These are phyloP conservation scores for Apiotrichum gracile DNA, from an alignment of 1,284 basidiomycete genomes.

Conservation along the genomic window DNA sequence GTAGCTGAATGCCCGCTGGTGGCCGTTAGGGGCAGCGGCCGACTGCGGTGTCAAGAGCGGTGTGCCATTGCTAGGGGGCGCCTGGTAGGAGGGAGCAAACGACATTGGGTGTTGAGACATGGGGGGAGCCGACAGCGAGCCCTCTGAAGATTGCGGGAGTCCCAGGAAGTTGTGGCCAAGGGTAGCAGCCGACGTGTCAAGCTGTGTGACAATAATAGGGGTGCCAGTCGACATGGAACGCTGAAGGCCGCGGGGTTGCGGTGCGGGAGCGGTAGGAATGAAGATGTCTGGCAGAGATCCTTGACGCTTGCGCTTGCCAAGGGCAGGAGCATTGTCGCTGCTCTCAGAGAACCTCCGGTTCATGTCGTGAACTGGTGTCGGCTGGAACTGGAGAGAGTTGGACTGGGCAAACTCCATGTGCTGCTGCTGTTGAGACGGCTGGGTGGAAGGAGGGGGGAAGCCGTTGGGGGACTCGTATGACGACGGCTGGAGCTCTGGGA, in stretches of 20 bases:
- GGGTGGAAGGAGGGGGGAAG: not conserved
- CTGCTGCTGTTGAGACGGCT: too few species aligned
- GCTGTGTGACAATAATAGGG: not conserved
- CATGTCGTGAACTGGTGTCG: not conserved
- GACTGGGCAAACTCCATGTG: too few species aligned
- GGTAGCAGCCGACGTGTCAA: not conserved
- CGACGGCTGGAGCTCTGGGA: not conserved
- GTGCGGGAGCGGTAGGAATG: conserved; percentile 4
- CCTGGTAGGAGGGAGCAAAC: not conserved
- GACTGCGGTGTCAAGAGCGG: not conserved
- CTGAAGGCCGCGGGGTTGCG: conserved; percentile 7
- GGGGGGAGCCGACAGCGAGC: conserved; percentile 9
- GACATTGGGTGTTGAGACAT: conserved; percentile 10
- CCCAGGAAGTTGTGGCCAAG: not conserved
- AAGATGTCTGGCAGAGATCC: conserved; percentile 13
- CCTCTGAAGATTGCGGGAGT: not conserved
- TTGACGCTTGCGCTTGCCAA: conserved; percentile 15
- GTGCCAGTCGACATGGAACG: conserved; percentile 14
- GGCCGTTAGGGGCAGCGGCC: not conserved
- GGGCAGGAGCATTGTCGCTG: not conserved
- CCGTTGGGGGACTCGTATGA: not conserved
- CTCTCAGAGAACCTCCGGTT: not conserved
- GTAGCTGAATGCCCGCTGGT: conserved; percentile 9
- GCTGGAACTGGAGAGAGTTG: too few species aligned
- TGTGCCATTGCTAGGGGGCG: not conserved